Evolutionary conservation across 495 filamentous ascomycete species (phyloP).

Genomic region (Aspergillus leporis): DNA sequence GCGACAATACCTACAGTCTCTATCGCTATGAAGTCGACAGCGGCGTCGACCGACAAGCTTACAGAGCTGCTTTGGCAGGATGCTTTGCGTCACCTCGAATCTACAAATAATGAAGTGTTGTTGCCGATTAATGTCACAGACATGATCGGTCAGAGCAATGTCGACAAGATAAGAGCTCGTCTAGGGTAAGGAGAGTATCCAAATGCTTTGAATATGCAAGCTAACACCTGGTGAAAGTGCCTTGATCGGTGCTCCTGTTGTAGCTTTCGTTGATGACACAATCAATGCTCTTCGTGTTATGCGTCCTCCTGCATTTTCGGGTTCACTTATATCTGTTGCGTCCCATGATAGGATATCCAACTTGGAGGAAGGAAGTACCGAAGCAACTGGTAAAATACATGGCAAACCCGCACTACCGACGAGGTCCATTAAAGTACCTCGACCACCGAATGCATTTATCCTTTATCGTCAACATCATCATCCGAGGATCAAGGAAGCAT

Average conservation of each 20-base stretch:
- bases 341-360: constrained; percentile 15
- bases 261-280: constrained; percentile 28
- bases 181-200: constrained; percentile 20
- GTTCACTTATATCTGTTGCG: constrained; percentile 23
- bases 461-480: constrained; percentile 46
- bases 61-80: constrained; percentile 31
- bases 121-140: constrained; percentile 27
- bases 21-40: constrained; percentile 16
- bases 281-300: constrained; percentile 30
- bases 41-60: constrained; percentile 19
- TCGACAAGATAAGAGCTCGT: constrained; percentile 27
- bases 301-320: constrained; percentile 27
- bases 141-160: constrained; percentile 27
- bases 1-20: constrained; percentile 22
- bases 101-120: constrained; percentile 30
- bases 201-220: background rate
- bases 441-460: constrained; percentile 48
- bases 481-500: constrained; percentile 29
- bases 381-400: constrained; percentile 8
- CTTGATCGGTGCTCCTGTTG: constrained; percentile 27
- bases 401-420: constrained; percentile 1
- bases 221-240: constrained; percentile 20
- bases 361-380: background rate
- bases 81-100: constrained; percentile 26
- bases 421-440: constrained; percentile 35